These are phyloP conservation scores for Fusarium ramigenum DNA, from an alignment of 2,329 filamentous ascomycete species.

Conservation along the genomic window DNA sequence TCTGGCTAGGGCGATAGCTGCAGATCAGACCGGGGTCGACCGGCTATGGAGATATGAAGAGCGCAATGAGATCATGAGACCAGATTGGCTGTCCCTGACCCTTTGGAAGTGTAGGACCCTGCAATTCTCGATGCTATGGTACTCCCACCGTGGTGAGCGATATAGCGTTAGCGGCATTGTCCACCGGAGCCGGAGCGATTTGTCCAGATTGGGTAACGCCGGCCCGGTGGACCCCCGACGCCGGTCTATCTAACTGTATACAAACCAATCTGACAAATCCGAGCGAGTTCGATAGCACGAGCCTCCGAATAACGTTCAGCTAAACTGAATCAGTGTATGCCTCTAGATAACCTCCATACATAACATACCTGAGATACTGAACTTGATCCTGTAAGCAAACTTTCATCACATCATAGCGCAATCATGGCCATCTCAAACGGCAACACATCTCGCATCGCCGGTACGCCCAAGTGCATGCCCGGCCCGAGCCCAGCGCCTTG, in stretches of 20 bases:
- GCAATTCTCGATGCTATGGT: not conserved
- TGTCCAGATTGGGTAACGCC: not conserved
- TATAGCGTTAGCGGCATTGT: not conserved
- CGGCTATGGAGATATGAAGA: not conserved
- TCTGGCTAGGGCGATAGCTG: not conserved
- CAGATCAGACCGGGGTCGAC: conserved; percentile 5
- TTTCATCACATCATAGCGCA: not conserved
- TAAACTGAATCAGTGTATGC: not conserved
- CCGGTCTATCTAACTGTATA: not conserved
- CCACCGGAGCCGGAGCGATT: not conserved
- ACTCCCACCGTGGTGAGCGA: not conserved
- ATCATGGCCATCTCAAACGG: not conserved
- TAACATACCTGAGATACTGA: not conserved
- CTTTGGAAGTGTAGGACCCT: not conserved
- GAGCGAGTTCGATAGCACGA: not conserved
- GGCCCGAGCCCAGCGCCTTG: not conserved
- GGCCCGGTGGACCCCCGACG: not conserved
- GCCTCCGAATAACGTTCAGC: not conserved
- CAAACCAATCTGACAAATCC: not conserved
- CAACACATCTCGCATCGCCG: not conserved
- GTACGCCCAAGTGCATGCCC: conserved; percentile 1
- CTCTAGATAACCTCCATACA: not conserved
- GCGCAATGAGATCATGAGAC: not conserved
- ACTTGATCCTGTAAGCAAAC: not conserved
- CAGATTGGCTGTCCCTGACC: not conserved